A percentile compares a stretch with the other conserved stretches of the same genome.
Evolutionary conservation across 2,329 filamentous ascomycete genomes (phyloP).

Genomic region (Neofusicoccum sp.): DNA sequence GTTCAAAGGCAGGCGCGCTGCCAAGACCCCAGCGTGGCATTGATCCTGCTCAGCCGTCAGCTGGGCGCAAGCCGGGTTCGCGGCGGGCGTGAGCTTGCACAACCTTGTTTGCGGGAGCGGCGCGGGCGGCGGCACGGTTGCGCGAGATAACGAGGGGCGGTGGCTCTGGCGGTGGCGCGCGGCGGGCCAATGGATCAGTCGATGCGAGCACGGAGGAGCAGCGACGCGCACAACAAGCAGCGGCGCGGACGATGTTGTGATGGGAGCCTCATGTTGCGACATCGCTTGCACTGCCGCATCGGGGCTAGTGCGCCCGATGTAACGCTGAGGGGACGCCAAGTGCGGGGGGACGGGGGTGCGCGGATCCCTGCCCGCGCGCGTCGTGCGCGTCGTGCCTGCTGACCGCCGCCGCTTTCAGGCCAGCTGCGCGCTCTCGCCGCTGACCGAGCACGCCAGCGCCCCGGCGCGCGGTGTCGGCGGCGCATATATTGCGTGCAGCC

Average conservation of each 20-base stretch:
- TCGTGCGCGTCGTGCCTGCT: not conserved
- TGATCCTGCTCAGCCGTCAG: not conserved
- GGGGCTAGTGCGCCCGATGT: not conserved
- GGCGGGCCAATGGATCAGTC: not conserved
- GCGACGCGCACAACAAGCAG: not conserved
- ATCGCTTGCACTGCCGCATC: not conserved
- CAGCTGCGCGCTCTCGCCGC: not conserved
- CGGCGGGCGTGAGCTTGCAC: not conserved
- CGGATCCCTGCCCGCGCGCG: not conserved
- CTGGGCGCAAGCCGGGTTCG: not conserved
- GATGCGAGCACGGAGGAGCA: not conserved
- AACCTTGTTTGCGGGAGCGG: constrained; percentile 19
- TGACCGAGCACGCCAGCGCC: constrained; percentile 4
- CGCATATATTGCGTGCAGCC: not conserved
- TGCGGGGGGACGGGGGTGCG: no score
- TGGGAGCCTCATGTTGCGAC: constrained; percentile 1
- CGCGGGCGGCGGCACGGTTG: not conserved
- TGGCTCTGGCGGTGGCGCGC: not conserved
- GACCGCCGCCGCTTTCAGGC: not conserved
- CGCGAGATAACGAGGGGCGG: not conserved
- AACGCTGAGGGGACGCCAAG: not conserved
- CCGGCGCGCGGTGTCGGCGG: not conserved
- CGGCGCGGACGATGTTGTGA: constrained; percentile 11
- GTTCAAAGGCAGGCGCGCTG: not conserved
- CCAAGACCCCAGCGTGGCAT: constrained; percentile 12